A percentile compares a stretch with the other conserved stretches of the same genome.
These are phyloP conservation scores for Triticum turgidum DNA, from an alignment of 176 grass and related monocot species.

Conservation along the genomic window DNA sequence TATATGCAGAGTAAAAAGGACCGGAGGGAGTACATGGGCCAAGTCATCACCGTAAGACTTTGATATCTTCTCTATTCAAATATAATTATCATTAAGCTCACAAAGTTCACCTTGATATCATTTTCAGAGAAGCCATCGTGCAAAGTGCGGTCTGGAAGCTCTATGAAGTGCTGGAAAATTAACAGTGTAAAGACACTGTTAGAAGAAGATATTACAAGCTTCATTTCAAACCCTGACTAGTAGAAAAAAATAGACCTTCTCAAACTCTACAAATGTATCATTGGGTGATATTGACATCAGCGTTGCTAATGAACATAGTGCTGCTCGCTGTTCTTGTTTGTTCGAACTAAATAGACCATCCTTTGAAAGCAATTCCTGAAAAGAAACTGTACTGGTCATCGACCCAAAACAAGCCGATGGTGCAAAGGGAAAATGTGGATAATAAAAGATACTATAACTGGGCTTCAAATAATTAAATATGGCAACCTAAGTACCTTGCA, in stretches of 20 bases:
- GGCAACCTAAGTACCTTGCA: conserved; percentile 2
- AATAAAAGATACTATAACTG: neutral
- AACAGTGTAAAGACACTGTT: conserved; percentile 29
- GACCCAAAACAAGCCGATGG: neutral
- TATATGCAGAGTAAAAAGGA: too few species aligned
- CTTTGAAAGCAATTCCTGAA: conserved; percentile 83
- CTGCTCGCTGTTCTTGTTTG: conserved; percentile 47
- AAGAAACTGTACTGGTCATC: conserved; percentile 20
- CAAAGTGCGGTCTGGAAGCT: conserved; percentile 61
- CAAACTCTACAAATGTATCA: conserved; percentile 91
- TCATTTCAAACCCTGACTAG: conserved; percentile 14
- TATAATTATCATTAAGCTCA: conserved; percentile 31
- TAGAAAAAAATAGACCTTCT: conserved; percentile 55
- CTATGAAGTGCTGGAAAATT: conserved; percentile 72
- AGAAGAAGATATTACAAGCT: conserved; percentile 27
- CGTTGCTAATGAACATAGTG: conserved; percentile 73
- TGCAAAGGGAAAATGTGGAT: neutral
- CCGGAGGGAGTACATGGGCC: neutral
- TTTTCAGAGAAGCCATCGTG: conserved; percentile 76
- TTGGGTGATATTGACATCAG: conserved; percentile 84
- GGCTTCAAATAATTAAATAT: conserved; percentile 9
- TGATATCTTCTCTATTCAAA: neutral
- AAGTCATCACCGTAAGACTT: neutral
- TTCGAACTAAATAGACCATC: conserved; percentile 77
- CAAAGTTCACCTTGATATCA: conserved; percentile 76